Base-by-base conservation (phyloP, 257 asterid species). In the Primulina tabacum region DNA sequence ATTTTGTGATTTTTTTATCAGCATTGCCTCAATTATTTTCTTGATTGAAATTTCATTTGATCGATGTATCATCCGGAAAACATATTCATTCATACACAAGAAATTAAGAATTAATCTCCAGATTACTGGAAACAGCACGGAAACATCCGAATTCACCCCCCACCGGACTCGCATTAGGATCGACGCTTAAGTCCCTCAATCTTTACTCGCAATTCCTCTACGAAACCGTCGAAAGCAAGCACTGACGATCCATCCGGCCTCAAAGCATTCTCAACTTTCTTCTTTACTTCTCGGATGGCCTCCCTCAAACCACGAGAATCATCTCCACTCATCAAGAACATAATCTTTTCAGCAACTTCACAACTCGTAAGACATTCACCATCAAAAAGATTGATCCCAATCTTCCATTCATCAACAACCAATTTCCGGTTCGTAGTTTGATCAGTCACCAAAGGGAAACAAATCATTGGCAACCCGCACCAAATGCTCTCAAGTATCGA, bases 361-460 rank as follows among this genome's bases (percentile, higher is more conserved):
- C 78, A 67, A 14, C 78, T 75, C 8, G 75, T 37, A 6, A 59
- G 12, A 3, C 89, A 89, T 29, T 73, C 78, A 73, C 74, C 81
- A 35, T 80, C 87, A 71, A 87, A 79, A 8, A 86, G 82, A 83
- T 78, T 76, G 50, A 82, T 43, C 53, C 89, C 87, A 66, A 76
- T 64, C 71, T 75, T 80, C 92, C 84, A 86, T 53, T 80, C 85
- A 29, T 86, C 86, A 9, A 80, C 82, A 60, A 82, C 81, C 28
- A 86, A 38, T 52, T 82, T 86, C 69, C 86, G 34, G 28, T 86
- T 82, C 5, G 68, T 77, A 7, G 65, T 66, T 57, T 85, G 86
- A 81, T 83, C 88, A 4, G 55, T 67, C 2, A 7, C 35, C 0
- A 83, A 7, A 2, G 87, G 86, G 62, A 71, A 77, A 73, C 90